These are phyloP conservation scores for Yamadazyma atmosphaerica DNA, from an alignment of 1,139 yeast genomes.

Conservation along the genomic window DNA sequence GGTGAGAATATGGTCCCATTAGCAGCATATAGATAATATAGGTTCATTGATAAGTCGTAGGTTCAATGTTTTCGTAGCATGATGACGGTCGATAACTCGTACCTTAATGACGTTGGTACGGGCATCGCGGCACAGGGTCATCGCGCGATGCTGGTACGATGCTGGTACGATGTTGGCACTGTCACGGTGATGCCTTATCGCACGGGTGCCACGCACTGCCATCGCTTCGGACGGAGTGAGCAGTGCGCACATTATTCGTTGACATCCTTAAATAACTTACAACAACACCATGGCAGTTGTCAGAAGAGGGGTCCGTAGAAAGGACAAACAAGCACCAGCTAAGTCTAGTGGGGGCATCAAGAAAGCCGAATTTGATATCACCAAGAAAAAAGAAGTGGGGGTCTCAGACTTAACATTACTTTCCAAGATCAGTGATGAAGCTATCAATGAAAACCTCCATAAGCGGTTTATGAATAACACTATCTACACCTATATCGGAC, in stretches of 20 bases:
- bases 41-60: no score
- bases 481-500: slow-evolving; percentile 87
- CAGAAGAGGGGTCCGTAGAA: slow-evolving; percentile 72
- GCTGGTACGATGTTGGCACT: no score
- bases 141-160: no score
- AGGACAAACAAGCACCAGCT: slow-evolving; percentile 53
- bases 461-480: slow-evolving; percentile 87
- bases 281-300: slow-evolving; percentile 65
- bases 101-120: no score
- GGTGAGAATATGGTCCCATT: slow-evolving; percentile 91
- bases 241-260: no score
- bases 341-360: slow-evolving; percentile 58
- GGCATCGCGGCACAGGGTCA: no score
- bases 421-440: slow-evolving; percentile 85
- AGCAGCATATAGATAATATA: slow-evolving; percentile 13
- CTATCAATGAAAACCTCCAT: slow-evolving; percentile 88
- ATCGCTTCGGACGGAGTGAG: no score
- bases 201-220: no score
- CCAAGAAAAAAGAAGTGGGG: slow-evolving; percentile 94
- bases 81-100: no score
- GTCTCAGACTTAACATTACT: slow-evolving; percentile 91
- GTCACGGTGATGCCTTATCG: no score
- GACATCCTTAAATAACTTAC: no score
- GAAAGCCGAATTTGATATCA: slow-evolving; percentile 88
- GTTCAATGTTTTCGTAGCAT: no score